Conservation (phyloP, 2,329 filamentous ascomycete genomes). For the Trichoderma arundinaceum region DNA sequence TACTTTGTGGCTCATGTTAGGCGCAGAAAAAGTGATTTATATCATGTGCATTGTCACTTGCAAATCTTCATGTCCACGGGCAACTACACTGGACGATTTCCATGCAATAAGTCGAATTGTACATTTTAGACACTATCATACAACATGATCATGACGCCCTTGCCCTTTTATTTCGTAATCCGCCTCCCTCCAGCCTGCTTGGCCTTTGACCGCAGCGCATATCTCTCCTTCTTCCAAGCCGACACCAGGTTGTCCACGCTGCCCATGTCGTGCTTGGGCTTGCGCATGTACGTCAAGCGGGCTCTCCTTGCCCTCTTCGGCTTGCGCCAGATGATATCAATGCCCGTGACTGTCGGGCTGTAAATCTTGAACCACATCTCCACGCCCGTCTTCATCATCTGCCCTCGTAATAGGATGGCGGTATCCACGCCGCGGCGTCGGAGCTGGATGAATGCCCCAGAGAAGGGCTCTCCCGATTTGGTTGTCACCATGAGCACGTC, state of each 20-base stretch:
- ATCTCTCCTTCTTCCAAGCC: conserved; percentile 55
- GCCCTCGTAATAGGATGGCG: conserved; percentile 82
- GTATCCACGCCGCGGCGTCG: conserved; percentile 88
- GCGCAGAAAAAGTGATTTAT: too few relatives aligned
- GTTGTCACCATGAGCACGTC: conserved; percentile 91
- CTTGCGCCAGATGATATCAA: conserved; percentile 90
- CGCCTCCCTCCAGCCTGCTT: conserved; percentile 39
- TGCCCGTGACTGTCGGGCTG: conserved; percentile 83
- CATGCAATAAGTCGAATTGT: conserved; percentile 21
- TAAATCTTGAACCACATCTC: conserved; percentile 99
- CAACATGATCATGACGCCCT: conserved; percentile 16
- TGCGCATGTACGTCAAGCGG: conserved; percentile 86
- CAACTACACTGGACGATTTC: too few relatives aligned
- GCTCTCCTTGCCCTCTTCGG: conserved; percentile 86
- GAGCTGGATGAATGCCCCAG: conserved; percentile 86
- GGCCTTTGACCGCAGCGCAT: conserved; percentile 46
- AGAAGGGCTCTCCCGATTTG: conserved; percentile 81
- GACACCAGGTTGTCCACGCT: conserved; percentile 80
- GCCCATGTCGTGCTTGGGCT: conserved; percentile 85
- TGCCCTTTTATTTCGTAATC: conserved; percentile 9
- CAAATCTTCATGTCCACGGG: too few relatives aligned
- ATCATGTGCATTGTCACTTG: too few relatives aligned
- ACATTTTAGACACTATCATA: conserved; percentile 29
- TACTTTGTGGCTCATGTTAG: too few relatives aligned
- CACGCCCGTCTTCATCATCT: conserved; percentile 83